phyloP scores from a whole-genome alignment of 805 yeast genomes.

The Phaffomyces antillensis region DNA sequence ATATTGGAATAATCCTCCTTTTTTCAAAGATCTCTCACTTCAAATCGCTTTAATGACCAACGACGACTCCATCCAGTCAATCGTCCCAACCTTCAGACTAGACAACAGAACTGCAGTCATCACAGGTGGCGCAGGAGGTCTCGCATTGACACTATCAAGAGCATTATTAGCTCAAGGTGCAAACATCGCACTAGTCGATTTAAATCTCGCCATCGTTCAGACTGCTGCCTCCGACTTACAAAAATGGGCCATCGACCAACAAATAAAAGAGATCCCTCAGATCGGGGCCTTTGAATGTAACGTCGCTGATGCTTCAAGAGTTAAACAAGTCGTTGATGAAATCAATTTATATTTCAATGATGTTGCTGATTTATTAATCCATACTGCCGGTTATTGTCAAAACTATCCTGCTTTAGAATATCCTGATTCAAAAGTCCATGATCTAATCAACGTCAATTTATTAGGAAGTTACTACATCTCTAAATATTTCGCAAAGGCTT shows the following conservation, averaged over 20 bases:
- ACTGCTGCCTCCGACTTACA: slow-evolving; percentile 43
- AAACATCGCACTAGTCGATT: slow-evolving; percentile 64
- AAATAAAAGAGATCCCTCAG: slow-evolving; percentile 25
- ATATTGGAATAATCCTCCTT: no score
- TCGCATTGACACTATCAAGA: slow-evolving; percentile 56
- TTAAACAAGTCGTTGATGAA: slow-evolving; percentile 45
- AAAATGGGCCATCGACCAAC: slow-evolving; percentile 39
- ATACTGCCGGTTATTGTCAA: slow-evolving; percentile 84
- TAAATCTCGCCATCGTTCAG: slow-evolving; percentile 52
- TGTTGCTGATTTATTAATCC: slow-evolving; percentile 58
- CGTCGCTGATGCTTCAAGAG: slow-evolving; percentile 57
- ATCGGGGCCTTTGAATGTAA: slow-evolving; percentile 67
- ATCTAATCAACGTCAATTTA: slow-evolving; percentile 61
- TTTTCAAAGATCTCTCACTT: no score
- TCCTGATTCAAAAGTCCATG: slow-evolving; percentile 64
- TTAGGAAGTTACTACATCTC: slow-evolving; percentile 70
- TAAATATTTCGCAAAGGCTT: slow-evolving; percentile 65
- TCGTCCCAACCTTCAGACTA: slow-evolving; percentile 55
- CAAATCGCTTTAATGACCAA: background rate
- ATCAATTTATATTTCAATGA: slow-evolving; percentile 53
- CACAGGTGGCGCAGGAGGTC: slow-evolving; percentile 81
- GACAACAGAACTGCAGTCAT: slow-evolving; percentile 66
- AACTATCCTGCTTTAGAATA: slow-evolving; percentile 73
- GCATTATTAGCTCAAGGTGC: slow-evolving; percentile 75
- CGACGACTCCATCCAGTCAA: background rate